phyloP scores from a whole-genome alignment of 192 early-diverging fungal species.

The Rhizoclosmatium globosum region DNA sequence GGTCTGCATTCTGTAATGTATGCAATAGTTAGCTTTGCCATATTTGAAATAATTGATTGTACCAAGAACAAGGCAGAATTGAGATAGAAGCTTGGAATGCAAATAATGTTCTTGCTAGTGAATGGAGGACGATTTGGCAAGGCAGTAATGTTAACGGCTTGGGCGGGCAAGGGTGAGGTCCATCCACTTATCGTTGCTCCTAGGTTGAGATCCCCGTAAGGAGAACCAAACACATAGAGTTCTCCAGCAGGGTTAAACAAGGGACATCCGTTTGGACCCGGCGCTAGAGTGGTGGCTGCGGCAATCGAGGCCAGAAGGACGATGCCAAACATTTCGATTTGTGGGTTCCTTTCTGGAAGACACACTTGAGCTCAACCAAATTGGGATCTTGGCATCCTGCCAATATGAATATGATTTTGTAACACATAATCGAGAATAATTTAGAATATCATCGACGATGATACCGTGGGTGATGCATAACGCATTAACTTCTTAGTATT shows the following conservation, averaged over 20 bases:
- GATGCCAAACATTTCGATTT: too few species aligned
- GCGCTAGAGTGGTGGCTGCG: background rate
- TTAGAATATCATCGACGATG: too few species aligned
- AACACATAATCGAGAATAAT: too few species aligned
- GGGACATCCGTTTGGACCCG: slow-evolving; percentile 13
- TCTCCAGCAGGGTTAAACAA: background rate
- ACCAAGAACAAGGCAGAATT: slow-evolving; percentile 28
- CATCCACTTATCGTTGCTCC: background rate
- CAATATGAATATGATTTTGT: too few species aligned
- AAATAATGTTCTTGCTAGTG: slow-evolving; percentile 25
- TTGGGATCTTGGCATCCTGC: too few species aligned
- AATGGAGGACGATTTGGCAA: slow-evolving; percentile 26
- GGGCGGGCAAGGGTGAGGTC: background rate
- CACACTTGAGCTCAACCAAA: too few species aligned
- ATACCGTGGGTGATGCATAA: too few species aligned
- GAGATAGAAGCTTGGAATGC: slow-evolving; percentile 22
- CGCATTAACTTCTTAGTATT: too few species aligned
- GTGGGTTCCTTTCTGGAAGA: too few species aligned
- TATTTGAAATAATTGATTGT: too few species aligned
- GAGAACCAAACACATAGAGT: slow-evolving; percentile 13
- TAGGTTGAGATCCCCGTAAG: slow-evolving; percentile 14
- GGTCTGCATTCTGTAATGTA: slow-evolving; percentile 17
- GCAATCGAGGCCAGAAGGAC: background rate
- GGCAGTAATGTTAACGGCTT: slow-evolving; percentile 12
- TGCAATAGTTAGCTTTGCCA: too few species aligned